Conservation (phyloP, 345 rosid genomes). For the Euphorbia peplus region DNA sequence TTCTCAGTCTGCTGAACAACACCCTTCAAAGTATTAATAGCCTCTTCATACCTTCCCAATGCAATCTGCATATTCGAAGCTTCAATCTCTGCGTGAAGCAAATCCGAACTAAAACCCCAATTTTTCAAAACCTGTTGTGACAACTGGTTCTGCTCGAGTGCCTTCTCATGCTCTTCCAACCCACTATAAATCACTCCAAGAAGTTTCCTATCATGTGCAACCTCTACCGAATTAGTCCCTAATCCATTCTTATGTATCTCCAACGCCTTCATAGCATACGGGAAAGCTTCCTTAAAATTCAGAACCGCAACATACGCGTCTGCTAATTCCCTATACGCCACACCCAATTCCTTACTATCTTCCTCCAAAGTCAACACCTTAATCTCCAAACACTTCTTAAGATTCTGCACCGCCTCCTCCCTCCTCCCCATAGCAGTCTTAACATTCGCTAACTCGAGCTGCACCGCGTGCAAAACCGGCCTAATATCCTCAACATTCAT, state of each 20-base stretch:
- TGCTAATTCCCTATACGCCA: conserved; percentile 62
- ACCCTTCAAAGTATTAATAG: conserved; percentile 57
- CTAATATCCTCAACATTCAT: conserved; percentile 47
- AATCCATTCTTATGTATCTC: conserved; percentile 69
- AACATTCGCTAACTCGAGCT: conserved; percentile 74
- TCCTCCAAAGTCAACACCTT: conserved; percentile 65
- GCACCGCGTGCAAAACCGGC: conserved; percentile 71
- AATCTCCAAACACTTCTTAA: conserved; percentile 70
- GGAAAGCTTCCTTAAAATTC: conserved; percentile 80
- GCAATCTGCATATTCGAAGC: conserved; percentile 92
- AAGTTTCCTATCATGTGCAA: conserved; percentile 76
- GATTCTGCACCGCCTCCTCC: conserved; percentile 82
- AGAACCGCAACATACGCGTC: conserved; percentile 83
- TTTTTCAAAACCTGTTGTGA: conserved; percentile 71
- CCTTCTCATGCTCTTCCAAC: conserved; percentile 80
- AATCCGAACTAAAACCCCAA: conserved; percentile 74
- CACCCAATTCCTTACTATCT: conserved; percentile 77
- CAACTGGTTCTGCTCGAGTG: conserved; percentile 74
- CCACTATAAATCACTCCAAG: conserved; percentile 90
- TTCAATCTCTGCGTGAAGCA: conserved; percentile 75
- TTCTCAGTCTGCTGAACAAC: conserved; percentile 69
- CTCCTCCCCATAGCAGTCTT: conserved; percentile 89
- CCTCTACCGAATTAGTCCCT: conserved; percentile 79
- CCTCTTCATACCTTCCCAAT: conserved; percentile 70
- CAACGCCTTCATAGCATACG: conserved; percentile 62